These are phyloP conservation scores for Neoboletus brunneissimus DNA, from an alignment of 768 basidiomycete species.

Conservation along the genomic window DNA sequence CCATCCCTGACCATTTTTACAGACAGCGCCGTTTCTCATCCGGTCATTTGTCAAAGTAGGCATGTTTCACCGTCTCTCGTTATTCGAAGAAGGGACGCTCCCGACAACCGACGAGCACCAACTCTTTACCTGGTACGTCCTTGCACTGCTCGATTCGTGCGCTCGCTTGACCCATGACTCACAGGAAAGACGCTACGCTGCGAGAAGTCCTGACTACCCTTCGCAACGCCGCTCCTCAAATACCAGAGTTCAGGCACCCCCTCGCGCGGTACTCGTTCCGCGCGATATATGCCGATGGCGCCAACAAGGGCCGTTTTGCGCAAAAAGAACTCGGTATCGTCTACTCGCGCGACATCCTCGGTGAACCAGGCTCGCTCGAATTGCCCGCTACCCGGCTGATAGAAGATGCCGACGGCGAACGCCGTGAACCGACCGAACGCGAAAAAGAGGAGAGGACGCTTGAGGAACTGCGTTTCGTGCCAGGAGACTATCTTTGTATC, in stretches of 20 bases:
- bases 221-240: constrained; percentile 64
- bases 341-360: constrained; percentile 81
- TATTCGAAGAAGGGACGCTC: constrained; percentile 75
- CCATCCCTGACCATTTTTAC: neutral
- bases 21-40: constrained; percentile 82
- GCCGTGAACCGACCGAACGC: constrained; percentile 37
- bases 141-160: neutral
- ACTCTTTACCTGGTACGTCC: constrained; percentile 69
- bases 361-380: constrained; percentile 67
- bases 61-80: constrained; percentile 64
- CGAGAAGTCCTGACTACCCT: constrained; percentile 76
- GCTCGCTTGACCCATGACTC: neutral
- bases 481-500: constrained; percentile 76
- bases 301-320: constrained; percentile 66
- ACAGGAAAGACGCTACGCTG: constrained; percentile 80
- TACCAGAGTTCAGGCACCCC: constrained; percentile 75
- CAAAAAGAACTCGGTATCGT: constrained; percentile 81
- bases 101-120: constrained; percentile 83
- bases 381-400: constrained; percentile 58
- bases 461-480: constrained; percentile 76
- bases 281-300: constrained; percentile 72
- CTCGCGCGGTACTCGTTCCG: constrained; percentile 81
- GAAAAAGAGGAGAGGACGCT: constrained; percentile 68
- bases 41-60: constrained; percentile 82
- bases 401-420: constrained; percentile 43